These are phyloP conservation scores for Fusarium graminum DNA, from an alignment of 2,329 filamentous ascomycete species.

Conservation along the genomic window DNA sequence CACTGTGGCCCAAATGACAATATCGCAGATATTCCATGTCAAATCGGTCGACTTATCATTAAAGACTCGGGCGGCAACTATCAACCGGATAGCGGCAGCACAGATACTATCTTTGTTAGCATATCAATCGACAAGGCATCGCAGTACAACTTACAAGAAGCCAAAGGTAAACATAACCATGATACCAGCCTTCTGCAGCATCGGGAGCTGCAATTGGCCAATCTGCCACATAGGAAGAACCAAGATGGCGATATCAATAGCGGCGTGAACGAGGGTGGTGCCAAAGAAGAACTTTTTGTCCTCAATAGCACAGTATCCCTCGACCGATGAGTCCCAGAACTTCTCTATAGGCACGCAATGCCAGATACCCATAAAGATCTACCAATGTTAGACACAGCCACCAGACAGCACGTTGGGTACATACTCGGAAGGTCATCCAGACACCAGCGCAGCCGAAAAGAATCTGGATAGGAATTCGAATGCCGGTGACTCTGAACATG, in stretches of 20 bases:
- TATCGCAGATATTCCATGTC: constrained; percentile 44
- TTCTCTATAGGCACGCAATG: constrained; percentile 38
- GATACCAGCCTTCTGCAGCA: constrained; percentile 48
- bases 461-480: constrained; percentile 47
- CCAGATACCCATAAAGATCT: constrained; percentile 40
- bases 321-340: constrained; percentile 33
- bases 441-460: constrained; percentile 43
- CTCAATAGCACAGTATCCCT: constrained; percentile 36
- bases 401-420: rapidly evolving
- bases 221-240: constrained; percentile 52
- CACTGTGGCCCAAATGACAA: constrained; percentile 46
- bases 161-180: constrained; percentile 51
- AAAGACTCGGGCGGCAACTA: constrained; percentile 37
- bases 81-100: constrained; percentile 36
- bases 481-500: constrained; percentile 47
- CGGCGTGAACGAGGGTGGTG: constrained; percentile 49
- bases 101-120: constrained; percentile 33
- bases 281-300: constrained; percentile 53
- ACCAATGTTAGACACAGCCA: neutral
- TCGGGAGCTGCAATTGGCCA: constrained; percentile 47
- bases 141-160: constrained; percentile 43
- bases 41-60: constrained; percentile 35
- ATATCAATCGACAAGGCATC: rapidly evolving
- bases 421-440: constrained; percentile 49
- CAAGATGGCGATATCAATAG: constrained; percentile 52